Conservation (phyloP, 2,329 filamentous ascomycete genomes). For the Fusarium albosuccineum region DNA sequence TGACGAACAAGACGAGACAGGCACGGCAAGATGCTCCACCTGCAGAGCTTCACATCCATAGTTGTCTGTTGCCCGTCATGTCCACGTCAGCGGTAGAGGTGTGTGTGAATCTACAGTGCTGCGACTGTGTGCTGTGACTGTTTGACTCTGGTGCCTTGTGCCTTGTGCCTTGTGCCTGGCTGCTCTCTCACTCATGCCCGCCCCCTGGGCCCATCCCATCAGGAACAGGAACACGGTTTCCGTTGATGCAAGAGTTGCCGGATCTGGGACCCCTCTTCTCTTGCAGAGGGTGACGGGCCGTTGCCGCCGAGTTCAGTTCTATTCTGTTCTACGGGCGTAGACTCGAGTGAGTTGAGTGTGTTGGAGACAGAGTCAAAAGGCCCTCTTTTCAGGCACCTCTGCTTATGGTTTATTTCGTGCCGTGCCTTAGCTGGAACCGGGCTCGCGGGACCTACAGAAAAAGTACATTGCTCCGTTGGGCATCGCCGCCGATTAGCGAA, state of each 20-base stretch:
- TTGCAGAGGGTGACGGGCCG: neutral
- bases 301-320: neutral
- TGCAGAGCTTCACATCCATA: slow-evolving; percentile 12
- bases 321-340: neutral
- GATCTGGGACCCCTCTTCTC: neutral
- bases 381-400: slow-evolving; percentile 14
- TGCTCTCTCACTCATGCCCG: neutral
- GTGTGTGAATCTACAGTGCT: slow-evolving; percentile 22
- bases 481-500: slow-evolving; percentile 29
- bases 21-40: neutral
- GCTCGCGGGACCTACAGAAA: slow-evolving; percentile 2
- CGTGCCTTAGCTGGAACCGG: slow-evolving; percentile 9
- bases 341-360: neutral
- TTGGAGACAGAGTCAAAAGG: neutral
- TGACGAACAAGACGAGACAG: neutral
- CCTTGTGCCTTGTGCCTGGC: slow-evolving; percentile 6
- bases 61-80: slow-evolving; percentile 29
- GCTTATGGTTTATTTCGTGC: slow-evolving; percentile 6
- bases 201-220: neutral
- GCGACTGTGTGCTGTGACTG: slow-evolving; percentile 6
- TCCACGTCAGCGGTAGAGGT: slow-evolving; percentile 38
- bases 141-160: slow-evolving; percentile 19
- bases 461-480: slow-evolving; percentile 12
- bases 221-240: neutral
- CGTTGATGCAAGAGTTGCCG: slow-evolving; percentile 21